Evolutionary conservation across 129 eudicot genomes (phyloP), one percentile per base, ranked within the genome.

Genomic region (Centella asiatica): DNA sequence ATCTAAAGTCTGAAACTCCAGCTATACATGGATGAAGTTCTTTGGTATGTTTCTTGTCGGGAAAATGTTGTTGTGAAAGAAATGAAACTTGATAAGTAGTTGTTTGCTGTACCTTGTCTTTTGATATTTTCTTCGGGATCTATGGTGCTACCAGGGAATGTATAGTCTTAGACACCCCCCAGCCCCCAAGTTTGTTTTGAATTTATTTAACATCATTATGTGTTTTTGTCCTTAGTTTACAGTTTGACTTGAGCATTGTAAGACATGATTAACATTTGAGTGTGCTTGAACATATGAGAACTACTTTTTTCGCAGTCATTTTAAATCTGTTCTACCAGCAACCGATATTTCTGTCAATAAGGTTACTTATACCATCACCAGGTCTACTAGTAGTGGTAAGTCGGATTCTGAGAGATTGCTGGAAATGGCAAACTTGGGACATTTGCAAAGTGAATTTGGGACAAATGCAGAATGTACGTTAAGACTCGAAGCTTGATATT

Each of bases 91-190:
- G 61, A 67, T 61, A 76, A 65, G 72, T 66, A 57, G 62, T 66
- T 57, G 79, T 73, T 69, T 75, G 84, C 55, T 69, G 77, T 80
- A 40, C 44, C 22, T 23, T 55, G 63, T 53, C 9, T 33, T 20
- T 51, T 48, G 31, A 48, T 33, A 34, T 60, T 73, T 69, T 51
- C 54, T 64, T 32, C 24, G 57, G 5, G 33, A 59, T 73, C 53
- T 64, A 48, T 23, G 77, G 73, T 71, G 68, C 28, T 68, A 56
- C 31, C 36, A 60, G 60, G 52, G 83, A 42, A 71, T 82, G 88
- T 85, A 80, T 78, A 86, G 86, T 69, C 71, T 42, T 70, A 56
- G 70, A 80, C 62, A 18, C 68, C 50, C 58, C 47, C 4, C n/a
- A n/a, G n/a, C n/a, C n/a, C n/a, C n/a, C n/a, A n/a, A 59, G 70